Conservation (phyloP, 1,139 yeast species). For the Eremothecium coryli region DNA sequence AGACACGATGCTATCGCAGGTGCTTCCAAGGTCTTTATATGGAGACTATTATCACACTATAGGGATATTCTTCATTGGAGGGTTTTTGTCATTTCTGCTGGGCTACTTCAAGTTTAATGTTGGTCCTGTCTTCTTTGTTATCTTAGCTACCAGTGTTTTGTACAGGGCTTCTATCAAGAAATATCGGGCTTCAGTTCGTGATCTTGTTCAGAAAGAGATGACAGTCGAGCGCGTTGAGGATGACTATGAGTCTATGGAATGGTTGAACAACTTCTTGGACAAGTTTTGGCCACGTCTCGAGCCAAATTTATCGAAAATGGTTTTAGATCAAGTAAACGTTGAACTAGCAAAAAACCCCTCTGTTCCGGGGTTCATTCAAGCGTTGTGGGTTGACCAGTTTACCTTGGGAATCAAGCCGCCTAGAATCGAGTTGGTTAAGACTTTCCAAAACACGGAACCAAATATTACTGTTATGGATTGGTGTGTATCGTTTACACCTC, state of each 20-base stretch:
- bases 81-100: constrained; percentile 61
- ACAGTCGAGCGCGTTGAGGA: constrained; percentile 71
- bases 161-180: constrained; percentile 80
- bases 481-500: constrained; percentile 86
- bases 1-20: constrained; percentile 61
- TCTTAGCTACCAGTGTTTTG: constrained; percentile 49
- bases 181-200: constrained; percentile 64
- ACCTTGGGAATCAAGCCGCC: constrained; percentile 95
- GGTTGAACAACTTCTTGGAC: constrained; percentile 81
- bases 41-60: constrained; percentile 97
- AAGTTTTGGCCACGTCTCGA: constrained; percentile 89
- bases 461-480: constrained; percentile 97
- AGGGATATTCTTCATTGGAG: constrained; percentile 56
- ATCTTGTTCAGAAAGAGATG: constrained; percentile 76
- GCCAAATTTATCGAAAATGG: constrained; percentile 82
- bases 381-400: constrained; percentile 77
- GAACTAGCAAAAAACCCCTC: constrained; percentile 60
- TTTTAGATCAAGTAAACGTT: constrained; percentile 77
- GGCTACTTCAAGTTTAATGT: constrained; percentile 73
- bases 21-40: constrained; percentile 60
- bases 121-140: constrained; percentile 70
- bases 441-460: constrained; percentile 76
- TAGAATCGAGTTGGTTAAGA: constrained; percentile 78
- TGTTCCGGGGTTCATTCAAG: constrained; percentile 75
- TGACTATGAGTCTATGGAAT: constrained; percentile 89